These are phyloP conservation scores for Oemleria cerasiformis DNA, from an alignment of 306 rosid species.

Conservation along the genomic window DNA sequence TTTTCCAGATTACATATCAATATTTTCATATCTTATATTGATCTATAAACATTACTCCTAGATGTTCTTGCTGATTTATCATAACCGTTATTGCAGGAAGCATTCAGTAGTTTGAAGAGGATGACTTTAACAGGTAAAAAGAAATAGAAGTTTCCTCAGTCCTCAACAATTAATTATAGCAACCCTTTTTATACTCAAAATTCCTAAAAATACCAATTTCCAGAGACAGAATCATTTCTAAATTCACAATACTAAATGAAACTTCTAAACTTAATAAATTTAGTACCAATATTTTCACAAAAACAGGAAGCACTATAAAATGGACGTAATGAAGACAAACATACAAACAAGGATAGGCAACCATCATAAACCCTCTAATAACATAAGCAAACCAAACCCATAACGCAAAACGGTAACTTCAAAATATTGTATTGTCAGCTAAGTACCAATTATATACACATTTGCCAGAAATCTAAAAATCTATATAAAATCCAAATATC, in stretches of 20 bases:
- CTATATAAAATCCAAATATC: background rate
- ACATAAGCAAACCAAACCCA: too few species aligned
- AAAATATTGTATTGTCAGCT: too few species aligned
- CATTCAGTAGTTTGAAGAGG: background rate
- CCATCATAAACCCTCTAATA: background rate
- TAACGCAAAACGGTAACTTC: too few species aligned
- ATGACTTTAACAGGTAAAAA: background rate
- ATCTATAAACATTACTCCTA: background rate
- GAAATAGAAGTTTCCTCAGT: background rate
- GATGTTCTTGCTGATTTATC: background rate
- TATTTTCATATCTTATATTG: background rate
- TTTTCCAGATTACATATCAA: background rate
- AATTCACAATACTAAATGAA: background rate
- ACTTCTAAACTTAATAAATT: conserved; percentile 12
- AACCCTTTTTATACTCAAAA: background rate
- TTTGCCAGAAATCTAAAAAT: background rate
- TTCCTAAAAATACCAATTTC: background rate
- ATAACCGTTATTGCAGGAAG: background rate
- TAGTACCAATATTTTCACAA: background rate
- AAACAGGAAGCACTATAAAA: background rate
- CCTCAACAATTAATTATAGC: background rate
- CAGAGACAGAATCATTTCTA: conserved; percentile 8
- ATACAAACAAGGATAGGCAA: background rate
- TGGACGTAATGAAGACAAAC: background rate
- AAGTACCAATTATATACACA: too few species aligned